phyloP scores from a whole-genome alignment of 768 basidiomycete genomes.

The Leccinellum albellum region DNA sequence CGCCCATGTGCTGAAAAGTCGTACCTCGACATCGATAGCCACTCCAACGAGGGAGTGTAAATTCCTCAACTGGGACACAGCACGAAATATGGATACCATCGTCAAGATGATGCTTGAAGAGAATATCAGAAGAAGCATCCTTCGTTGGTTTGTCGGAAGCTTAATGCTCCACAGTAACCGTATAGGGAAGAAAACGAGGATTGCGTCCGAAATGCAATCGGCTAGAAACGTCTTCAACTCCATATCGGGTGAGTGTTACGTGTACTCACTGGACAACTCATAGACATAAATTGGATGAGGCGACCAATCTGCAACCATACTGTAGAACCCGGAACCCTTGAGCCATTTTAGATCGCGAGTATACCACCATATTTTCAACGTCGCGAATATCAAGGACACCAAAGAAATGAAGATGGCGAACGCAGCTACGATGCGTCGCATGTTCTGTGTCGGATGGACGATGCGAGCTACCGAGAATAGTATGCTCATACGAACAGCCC shows the following conservation, averaged over 20 bases:
- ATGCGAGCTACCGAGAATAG: constrained; percentile 21
- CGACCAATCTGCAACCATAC: not conserved
- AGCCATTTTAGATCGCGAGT: not conserved
- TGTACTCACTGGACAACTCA: constrained; percentile 16
- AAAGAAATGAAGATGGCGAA: constrained; percentile 8
- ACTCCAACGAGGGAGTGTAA: constrained; percentile 6
- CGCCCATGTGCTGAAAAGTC: not conserved
- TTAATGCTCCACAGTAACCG: constrained; percentile 8
- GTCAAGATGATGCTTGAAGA: constrained; percentile 13
- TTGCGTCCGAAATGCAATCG: constrained; percentile 20
- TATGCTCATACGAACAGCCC: constrained; percentile 22
- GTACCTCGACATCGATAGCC: constrained; percentile 16
- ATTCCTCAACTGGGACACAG: constrained; percentile 6
- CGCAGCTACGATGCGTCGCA: constrained; percentile 7
- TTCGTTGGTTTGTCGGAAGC: constrained; percentile 13
- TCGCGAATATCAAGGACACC: constrained; percentile 5
- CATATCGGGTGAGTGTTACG: not conserved
- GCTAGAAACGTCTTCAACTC: constrained; percentile 10
- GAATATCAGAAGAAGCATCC: constrained; percentile 11
- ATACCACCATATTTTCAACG: constrained; percentile 3
- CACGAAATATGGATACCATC: constrained; percentile 11
- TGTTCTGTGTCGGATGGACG: constrained; percentile 6
- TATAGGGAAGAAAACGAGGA: constrained; percentile 13
- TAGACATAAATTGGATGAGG: constrained; percentile 5
- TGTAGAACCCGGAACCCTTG: not conserved